A percentile compares a stretch with the other conserved stretches of the same genome.
phyloP scores from a whole-genome alignment of 345 rosid species.

The Ceriops decandra region DNA sequence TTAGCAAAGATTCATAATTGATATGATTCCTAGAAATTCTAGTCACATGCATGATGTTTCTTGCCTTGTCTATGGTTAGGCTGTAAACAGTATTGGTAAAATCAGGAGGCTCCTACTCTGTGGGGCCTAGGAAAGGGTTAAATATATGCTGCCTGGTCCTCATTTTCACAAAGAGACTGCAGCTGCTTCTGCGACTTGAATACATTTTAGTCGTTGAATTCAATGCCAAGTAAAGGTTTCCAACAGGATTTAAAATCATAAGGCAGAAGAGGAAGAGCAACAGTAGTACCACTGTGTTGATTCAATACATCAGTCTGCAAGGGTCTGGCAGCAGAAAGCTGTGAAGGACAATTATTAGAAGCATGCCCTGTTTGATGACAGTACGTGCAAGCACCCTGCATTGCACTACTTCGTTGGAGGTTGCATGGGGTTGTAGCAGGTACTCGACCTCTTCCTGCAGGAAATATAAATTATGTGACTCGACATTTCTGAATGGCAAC shows the following conservation, averaged over 20 bases:
- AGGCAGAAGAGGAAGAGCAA: neutral
- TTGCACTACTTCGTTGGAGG: slow-evolving; percentile 49
- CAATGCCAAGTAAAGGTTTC: neutral
- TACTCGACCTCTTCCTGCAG: slow-evolving; percentile 56
- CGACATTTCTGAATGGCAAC: neutral
- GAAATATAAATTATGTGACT: slow-evolving; percentile 11
- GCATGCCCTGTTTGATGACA: slow-evolving; percentile 84
- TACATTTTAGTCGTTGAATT: neutral
- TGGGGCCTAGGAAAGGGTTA: too few species aligned
- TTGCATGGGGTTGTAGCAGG: slow-evolving; percentile 43
- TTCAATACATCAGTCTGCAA: slow-evolving; percentile 39
- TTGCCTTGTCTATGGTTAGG: neutral
- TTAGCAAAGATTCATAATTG: neutral
- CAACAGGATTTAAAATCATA: neutral
- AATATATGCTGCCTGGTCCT: too few species aligned
- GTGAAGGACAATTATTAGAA: slow-evolving; percentile 67
- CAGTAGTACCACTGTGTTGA: slow-evolving; percentile 48
- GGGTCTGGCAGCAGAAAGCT: slow-evolving; percentile 39
- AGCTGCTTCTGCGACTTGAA: too few species aligned
- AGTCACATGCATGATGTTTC: neutral
- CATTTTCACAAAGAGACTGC: too few species aligned
- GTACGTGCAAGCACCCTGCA: slow-evolving; percentile 53
- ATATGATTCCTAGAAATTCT: neutral
- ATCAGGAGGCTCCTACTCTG: too few species aligned
- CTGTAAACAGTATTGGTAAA: too few species aligned